Base-by-base conservation (phyloP, 2,329 filamentous ascomycete genomes). In the Zymoseptoria ardabiliae region DNA sequence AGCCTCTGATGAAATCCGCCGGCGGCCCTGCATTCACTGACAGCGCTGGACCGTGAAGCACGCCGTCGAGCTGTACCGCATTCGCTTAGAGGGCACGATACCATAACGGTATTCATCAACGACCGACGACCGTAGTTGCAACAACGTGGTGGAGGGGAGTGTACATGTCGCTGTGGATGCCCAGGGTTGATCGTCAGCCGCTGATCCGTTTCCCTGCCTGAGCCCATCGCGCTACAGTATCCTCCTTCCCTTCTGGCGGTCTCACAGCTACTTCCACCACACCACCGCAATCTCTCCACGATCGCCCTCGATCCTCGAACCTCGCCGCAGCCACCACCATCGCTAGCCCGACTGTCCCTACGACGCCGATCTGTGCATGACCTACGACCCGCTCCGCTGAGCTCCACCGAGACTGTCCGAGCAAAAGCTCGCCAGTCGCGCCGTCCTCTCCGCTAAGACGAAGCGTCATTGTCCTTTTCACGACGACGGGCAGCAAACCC, bases 391-490 rank as follows among this genome's bases (percentile, higher is more conserved):
- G 11, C 35, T 45, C 35, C 35, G 35, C 35, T 45, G 35, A 45
- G 30, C 23, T 21, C 25, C 30, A 53, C 58, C 56, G 25, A 58
- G 56, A 60, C 59, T 61, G 56, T 21, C 30, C 57, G 61, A 61
- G 62, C 62, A 56, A 48, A 48, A 61, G 61, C 61, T 63, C 57
- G 61, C 28, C 58, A 58, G 56, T 61, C 61, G 53, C 51, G 22
- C 52, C 56, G 53, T 55, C 23, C 13, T 41, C 60, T 59, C 57
- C 60, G 57, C 57, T 54, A 64, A 57, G 53, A 66, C 64, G 64
- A 64, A 64, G 61, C 61, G 62, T 53, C 57, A 55, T 54, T 57
- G 49, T 53, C 62, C 64, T 20, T 60, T 58, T 54, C 25, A 53
- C 35, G 51, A 57, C 19, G 50, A 57, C 52, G 54, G 23, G 55